Evolutionary conservation across 163 green algal genomes (phyloP), one percentile per base, ranked within the genome.

Genomic region (Prototheca stagnorum): DNA sequence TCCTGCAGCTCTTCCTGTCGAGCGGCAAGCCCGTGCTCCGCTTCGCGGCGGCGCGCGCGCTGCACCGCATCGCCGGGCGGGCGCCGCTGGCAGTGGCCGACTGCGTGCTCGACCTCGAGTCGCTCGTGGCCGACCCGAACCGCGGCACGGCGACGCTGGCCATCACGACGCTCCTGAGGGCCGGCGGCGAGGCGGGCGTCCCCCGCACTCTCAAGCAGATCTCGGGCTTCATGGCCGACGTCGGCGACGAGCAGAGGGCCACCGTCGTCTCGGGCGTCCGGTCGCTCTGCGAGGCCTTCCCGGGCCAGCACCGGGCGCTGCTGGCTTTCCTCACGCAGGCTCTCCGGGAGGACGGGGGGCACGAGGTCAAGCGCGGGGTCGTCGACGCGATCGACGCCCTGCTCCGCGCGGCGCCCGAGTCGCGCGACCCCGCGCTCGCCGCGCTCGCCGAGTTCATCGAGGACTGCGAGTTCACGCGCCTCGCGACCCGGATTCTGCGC

Each of bases 401-500:
- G 27, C 65, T 89, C 43, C 62, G 68, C 37, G 81, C 91, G 45
- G 92, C 96, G 46, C 84, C 91, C 5, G 90, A 97, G 28, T 79
- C 90, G 42, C 95, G 93, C 63, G 90, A 98, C 67, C 64, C 76
- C n/a, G 90, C 83, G 2, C 75, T 98, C 43, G 68, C 61, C 5
- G 86, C 96, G 69, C 70, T 98, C 39, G 95, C 83, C 47, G 90
- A 98, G 74, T 98, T 98, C 78, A 98, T 98, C 36, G 90, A 98
- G 73, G 90, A 98, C 69, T 98, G 90, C 68, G 90, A 98, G 67
- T 98, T 98, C 71, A 96, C 86, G 0, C 91, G 84, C 69, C 82
- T 98, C 24, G 88, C 75, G 33, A 79, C 79, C 2, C 82, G 96
- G 71, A 87, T 96, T 43, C 70, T 97, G 59, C 84, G 95, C 61